Conservation (phyloP, 805 yeast genomes). For the Vanderwaltozyma tropicalis region DNA sequence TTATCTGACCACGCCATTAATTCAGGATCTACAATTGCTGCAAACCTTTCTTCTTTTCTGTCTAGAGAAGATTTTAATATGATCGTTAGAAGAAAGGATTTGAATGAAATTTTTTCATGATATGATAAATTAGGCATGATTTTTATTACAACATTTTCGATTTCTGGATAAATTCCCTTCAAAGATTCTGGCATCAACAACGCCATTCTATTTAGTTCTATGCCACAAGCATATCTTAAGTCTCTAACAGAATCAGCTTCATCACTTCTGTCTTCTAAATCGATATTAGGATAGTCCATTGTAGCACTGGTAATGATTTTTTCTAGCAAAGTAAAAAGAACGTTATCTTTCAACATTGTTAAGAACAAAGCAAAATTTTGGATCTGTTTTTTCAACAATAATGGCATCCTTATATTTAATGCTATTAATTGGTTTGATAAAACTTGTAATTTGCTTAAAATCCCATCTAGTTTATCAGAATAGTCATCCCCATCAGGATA, state of each 20-base stretch:
- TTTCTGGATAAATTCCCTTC: slow-evolving; percentile 66
- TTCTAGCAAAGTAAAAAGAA: slow-evolving; percentile 78
- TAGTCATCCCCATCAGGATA: slow-evolving; percentile 35
- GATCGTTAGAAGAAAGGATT: slow-evolving; percentile 82
- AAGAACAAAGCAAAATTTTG: slow-evolving; percentile 93
- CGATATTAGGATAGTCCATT: slow-evolving; percentile 57
- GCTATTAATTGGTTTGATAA: slow-evolving; percentile 67
- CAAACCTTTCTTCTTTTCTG: slow-evolving; percentile 67
- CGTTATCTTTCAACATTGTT: slow-evolving; percentile 72
- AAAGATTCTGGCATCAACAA: slow-evolving; percentile 89
- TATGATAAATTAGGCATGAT: slow-evolving; percentile 68
- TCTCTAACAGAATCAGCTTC: slow-evolving; percentile 79
- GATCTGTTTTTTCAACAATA: slow-evolving; percentile 70
- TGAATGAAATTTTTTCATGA: slow-evolving; percentile 89
- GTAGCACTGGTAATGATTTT: slow-evolving; percentile 78
- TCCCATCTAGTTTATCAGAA: slow-evolving; percentile 41
- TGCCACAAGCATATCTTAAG: slow-evolving; percentile 83
- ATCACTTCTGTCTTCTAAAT: slow-evolving; percentile 41
- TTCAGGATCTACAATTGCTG: slow-evolving; percentile 88
- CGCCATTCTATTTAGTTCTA: slow-evolving; percentile 88
- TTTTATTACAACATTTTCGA: slow-evolving; percentile 69
- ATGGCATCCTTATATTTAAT: slow-evolving; percentile 69
- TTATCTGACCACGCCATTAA: slow-evolving; percentile 88
- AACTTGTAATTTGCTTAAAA: slow-evolving; percentile 49
- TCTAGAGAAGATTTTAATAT: slow-evolving; percentile 75